Evolutionary conservation across 768 basidiomycete species (phyloP).

Genomic region (Hericium erinaceus): DNA sequence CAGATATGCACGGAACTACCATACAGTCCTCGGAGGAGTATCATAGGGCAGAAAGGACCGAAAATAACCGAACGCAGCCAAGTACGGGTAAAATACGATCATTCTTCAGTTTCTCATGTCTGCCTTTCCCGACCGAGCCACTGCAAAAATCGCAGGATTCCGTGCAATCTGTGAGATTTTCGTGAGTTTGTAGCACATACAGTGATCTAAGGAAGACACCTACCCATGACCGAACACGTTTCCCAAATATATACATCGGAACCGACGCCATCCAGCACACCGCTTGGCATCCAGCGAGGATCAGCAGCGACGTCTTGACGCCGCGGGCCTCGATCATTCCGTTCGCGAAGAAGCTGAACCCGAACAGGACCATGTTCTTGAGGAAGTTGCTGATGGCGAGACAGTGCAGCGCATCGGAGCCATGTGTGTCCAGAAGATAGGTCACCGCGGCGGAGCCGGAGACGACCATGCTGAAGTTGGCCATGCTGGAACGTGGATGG

Average conservation of each 20-base stretch:
- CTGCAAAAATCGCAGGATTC: background rate
- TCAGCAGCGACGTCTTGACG: slow-evolving; percentile 30
- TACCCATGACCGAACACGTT: slow-evolving; percentile 32
- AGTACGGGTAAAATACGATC: no score
- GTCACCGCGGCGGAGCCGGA: slow-evolving; percentile 33
- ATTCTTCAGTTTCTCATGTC: no score
- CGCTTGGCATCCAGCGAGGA: slow-evolving; percentile 31
- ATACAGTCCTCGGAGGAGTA: no score
- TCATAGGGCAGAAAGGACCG: no score
- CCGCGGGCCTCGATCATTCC: slow-evolving; percentile 30
- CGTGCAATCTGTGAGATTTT: background rate
- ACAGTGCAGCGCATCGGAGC: slow-evolving; percentile 30
- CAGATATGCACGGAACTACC: no score
- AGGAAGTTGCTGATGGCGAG: slow-evolving; percentile 33
- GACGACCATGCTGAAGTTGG: slow-evolving; percentile 36
- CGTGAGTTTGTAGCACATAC: no score
- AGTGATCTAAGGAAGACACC: slow-evolving; percentile 10
- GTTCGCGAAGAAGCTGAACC: slow-evolving; percentile 35
- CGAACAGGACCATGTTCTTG: slow-evolving; percentile 38
- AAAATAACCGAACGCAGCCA: no score
- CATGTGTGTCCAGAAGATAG: slow-evolving; percentile 38
- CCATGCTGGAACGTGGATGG: slow-evolving; percentile 21
- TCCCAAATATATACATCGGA: slow-evolving; percentile 37
- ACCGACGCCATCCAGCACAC: slow-evolving; percentile 32
- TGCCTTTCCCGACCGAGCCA: background rate